Base-by-base conservation (phyloP, 352 stramenopile genomes). In the Phytophthora boehmeriae region DNA sequence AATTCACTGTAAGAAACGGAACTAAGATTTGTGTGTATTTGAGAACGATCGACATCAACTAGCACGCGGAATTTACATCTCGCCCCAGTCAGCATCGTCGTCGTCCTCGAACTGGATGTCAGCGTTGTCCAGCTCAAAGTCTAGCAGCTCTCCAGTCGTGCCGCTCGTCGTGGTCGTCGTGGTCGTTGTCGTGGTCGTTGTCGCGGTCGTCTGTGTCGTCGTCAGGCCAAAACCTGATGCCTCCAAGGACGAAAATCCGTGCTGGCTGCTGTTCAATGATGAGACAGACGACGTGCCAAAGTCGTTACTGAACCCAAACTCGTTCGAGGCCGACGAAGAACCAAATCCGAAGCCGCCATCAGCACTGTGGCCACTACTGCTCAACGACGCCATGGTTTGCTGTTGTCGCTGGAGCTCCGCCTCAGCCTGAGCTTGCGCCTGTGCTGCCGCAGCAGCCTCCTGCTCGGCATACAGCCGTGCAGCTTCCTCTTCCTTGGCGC, bases 31-130 rank as follows among this genome's bases (percentile, higher is more conserved):
- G 54, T 38, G 25, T 17, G 38, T 47, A 48, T 53, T 58, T 54
- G 35, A 57, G 52, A 47, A 55, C 2, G 39, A 56, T 19, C n/a
- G 19, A 45, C 20, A 52, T 28, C 34, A 16, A 23, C 3, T 30
- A 30, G 49, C 45, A 3, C 36, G 36, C 16, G 11, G 2, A 17
- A 38, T 20, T 63, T 84, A 93, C 85, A 93, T 93, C 55, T 93
- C 85, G 20, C 85, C 85, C 85, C 85, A 93, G 59, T 93, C 85
- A 32, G 79, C 80, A 43, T 93, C 84, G 51, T 93, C 84, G 32
- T 93, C 83, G 47, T 93, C 84, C 42, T 91, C 81, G 58, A 91
- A 91, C 38, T 88, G 68, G 38, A 91, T 75, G 45, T 90, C 81
- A n/a, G 83, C 78, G 58, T 84, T 89, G 25, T 84, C 76, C 43